Evolutionary conservation across 352 stramenopile genomes (phyloP), one percentile per base, ranked within the genome.

Genomic region (Stephanocyclus meneghinianus): DNA sequence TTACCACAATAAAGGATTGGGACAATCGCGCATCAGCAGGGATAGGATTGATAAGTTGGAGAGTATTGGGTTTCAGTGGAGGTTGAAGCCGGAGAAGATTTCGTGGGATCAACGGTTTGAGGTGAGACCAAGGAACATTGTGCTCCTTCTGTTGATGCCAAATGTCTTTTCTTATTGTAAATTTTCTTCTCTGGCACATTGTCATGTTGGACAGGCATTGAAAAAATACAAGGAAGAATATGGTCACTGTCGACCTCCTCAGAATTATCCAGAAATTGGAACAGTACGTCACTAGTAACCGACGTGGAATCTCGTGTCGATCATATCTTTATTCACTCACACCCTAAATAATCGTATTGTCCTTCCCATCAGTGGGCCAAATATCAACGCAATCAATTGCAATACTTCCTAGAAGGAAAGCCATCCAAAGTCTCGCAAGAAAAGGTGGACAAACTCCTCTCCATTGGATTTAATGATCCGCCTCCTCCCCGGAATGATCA

Each of bases 41-140:
- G 74, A 79, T 71, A 44, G 70, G 30, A 75, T 86, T 53, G 64
- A 86, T 11, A 83, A 81, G 53, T 63, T 87, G 4, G 60, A 87
- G 47, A 67, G 57, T 26, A 82, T 87, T 69, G 76, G 71, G 4
- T 87, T 87, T 57, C 76, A 83, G 53, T 83, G 69, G 69, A 47
- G 74, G 18, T 45, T 81, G 9, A 67, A 70, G 18, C 74, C 74
- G 4, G 74, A 81, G 51, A 62, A 60, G 10, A 51, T 81, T 32
- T 45, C 66, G 1, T 81, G 74, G 74, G 66, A 72, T 44, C 44
- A 75, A 53, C 45, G 74, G 11, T 81, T 81, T 62, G 40, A 76
- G 44, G 60, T 76, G 72, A 29, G 64, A 44, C 26, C 10, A 51
- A 21, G 45, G 45, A 21, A 51, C 40, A 37, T 67, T 72, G 51